Conservation (phyloP, 805 yeast species). For the Metschnikowia baotianmanensis region DNA sequence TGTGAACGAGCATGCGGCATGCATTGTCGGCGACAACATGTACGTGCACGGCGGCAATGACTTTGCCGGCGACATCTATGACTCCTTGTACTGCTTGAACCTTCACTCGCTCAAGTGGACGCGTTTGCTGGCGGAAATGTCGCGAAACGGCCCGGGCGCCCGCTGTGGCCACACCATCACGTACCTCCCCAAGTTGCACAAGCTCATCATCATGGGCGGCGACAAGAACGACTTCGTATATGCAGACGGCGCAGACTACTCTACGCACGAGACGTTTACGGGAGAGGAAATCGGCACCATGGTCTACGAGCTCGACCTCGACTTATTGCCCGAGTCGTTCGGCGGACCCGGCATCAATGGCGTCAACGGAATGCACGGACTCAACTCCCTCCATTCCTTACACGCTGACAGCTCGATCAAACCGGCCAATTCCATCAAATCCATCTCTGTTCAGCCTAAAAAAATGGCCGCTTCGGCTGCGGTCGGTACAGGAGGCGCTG, state of each 20-base stretch:
- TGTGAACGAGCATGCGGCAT: conserved; percentile 87
- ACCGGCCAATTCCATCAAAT: no score
- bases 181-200: conserved; percentile 60
- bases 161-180: conserved; percentile 92
- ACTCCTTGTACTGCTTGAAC: conserved; percentile 71
- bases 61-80: conserved; percentile 63
- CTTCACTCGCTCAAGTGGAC: conserved; percentile 72
- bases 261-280: conserved; percentile 51
- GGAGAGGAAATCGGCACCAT: conserved; percentile 52
- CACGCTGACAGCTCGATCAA: no score
- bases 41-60: conserved; percentile 90
- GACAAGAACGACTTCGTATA: conserved; percentile 69
- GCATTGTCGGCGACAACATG: conserved; percentile 73
- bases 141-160: conserved; percentile 65
- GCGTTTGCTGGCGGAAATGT: conserved; percentile 39
- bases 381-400: no score
- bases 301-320: conserved; percentile 61
- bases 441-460: conserved; percentile 8
- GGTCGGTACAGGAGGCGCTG: conserved; percentile 22
- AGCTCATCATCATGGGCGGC: conserved; percentile 87
- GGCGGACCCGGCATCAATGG: no score
- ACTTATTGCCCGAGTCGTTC: conserved; percentile 36
- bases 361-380: no score
- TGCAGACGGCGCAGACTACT: conserved; percentile 46
- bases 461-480: conserved; percentile 22